Evolutionary conservation across 2,329 filamentous ascomycete species (phyloP).

Genomic region (Sporothrix luriei): DNA sequence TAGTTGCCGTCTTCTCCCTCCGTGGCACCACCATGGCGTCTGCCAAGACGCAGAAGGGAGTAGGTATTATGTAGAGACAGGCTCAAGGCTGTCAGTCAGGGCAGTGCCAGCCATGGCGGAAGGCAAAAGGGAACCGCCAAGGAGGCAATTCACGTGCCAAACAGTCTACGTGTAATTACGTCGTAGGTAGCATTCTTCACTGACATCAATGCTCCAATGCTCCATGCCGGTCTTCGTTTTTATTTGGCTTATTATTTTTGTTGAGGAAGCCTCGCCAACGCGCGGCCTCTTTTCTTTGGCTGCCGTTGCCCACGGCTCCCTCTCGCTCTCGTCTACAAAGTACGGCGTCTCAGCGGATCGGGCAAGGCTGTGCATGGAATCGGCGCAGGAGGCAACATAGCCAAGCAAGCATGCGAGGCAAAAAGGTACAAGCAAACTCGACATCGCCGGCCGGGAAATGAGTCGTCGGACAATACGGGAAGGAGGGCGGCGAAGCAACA

Average conservation of each 20-base stretch:
- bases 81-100: no score
- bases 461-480: background rate
- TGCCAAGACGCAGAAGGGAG: constrained; percentile 10
- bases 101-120: constrained; percentile 22
- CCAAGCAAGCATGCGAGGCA: background rate
- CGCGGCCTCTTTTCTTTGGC: constrained; percentile 22
- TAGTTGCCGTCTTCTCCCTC: background rate
- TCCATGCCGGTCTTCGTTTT: background rate
- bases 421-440: background rate
- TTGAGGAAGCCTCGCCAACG: constrained; percentile 24
- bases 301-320: background rate
- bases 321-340: background rate
- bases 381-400: background rate
- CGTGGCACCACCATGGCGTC: constrained; percentile 7
- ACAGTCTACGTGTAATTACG: background rate
- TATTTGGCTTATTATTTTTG: background rate
- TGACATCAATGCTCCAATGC: background rate
- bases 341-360: constrained; percentile 10
- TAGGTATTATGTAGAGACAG: no score
- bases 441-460: background rate
- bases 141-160: constrained; percentile 1
- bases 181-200: background rate
- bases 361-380: constrained; percentile 14
- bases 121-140: background rate
- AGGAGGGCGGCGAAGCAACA: background rate